phyloP scores from a whole-genome alignment of 345 rosid species.

The Euclidium syriacum region DNA sequence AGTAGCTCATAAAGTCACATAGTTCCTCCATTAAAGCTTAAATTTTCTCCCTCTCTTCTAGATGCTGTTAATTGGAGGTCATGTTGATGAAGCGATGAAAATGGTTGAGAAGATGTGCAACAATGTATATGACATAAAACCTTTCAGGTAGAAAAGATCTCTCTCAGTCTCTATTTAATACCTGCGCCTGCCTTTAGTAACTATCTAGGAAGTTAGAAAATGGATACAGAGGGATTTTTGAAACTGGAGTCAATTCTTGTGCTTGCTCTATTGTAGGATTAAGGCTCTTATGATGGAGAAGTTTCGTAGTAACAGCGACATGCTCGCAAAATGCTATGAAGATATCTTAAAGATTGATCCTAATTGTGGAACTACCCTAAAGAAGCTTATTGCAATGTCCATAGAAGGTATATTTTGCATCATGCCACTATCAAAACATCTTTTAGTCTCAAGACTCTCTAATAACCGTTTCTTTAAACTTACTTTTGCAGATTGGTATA shows the following conservation, averaged over 20 bases:
- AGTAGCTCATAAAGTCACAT: background rate
- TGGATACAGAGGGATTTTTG: conserved; percentile 1
- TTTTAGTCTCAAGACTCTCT: background rate
- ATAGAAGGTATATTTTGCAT: conserved; percentile 34
- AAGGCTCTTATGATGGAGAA: conserved; percentile 51
- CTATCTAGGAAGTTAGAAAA: background rate
- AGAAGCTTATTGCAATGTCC: conserved; percentile 57
- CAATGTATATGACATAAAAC: conserved; percentile 39
- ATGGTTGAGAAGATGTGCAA: conserved; percentile 50
- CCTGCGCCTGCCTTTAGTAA: background rate
- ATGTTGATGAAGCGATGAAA: conserved; percentile 51
- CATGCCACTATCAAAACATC: background rate
- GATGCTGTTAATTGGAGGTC: conserved; percentile 72
- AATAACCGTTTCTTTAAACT: background rate
- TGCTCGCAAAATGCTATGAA: conserved; percentile 53
- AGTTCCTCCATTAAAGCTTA: background rate
- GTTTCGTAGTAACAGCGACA: conserved; percentile 37
- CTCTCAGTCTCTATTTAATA: background rate
- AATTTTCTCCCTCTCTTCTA: conserved; percentile 21
- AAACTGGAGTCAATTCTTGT: background rate
- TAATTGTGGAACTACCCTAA: conserved; percentile 43
- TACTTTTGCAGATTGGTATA: conserved; percentile 53
- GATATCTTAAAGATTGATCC: conserved; percentile 72
- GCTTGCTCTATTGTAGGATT: conserved; percentile 41
- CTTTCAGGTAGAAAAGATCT: conserved; percentile 47